Evolutionary conservation across 495 filamentous ascomycete genomes (phyloP), one percentile per base, ranked within the genome.

Genomic region (Trichoderma erinaceum): DNA sequence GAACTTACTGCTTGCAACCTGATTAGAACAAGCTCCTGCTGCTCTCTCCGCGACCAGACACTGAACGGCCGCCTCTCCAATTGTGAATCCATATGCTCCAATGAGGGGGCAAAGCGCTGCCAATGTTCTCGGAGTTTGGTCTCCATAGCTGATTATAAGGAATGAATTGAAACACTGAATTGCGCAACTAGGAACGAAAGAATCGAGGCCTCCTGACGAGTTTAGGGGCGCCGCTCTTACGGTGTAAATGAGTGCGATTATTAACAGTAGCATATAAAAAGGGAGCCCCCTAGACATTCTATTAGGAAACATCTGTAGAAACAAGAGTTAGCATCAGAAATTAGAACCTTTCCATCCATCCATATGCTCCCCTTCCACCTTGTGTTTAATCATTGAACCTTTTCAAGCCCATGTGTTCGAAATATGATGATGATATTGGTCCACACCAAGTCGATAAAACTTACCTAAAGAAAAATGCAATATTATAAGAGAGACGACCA

Each of bases 51-150:
- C 82, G 63, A 83, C 74, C 15, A 87, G 81, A 73, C 90, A 93
- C 68, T 84, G 82, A 67, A 90, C 73, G 11, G 84, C 87, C 8
- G 82, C 88, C 75, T 92, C 90, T 13, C 89, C 89, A 63, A 93
- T 67, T 0, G 90, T 91, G 68, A 88, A 88, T 41, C 87, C 67
- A 82, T 83, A 13, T 71, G 74, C n/a, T 85, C 88, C 56, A 11
- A 61, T 13, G 23, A 18, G 56, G 11, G 56, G 56, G 25, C 56
- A 61, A 32, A 61, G 56, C 23, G 56, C 56, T 12, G 56, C 25
- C 56, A 61, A 61, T 16, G 56, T 61, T 32, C 25, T 61, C 8
- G 56, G 8, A 15, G 25, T 23, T 11, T 21, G 56, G 27, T 61
- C 71, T 56, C 81, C 79, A 71, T 87, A 91, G 74, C 89, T 84